Evolutionary conservation across 208 protist species (phyloP).

Genomic region (Leishmania arabica): DNA sequence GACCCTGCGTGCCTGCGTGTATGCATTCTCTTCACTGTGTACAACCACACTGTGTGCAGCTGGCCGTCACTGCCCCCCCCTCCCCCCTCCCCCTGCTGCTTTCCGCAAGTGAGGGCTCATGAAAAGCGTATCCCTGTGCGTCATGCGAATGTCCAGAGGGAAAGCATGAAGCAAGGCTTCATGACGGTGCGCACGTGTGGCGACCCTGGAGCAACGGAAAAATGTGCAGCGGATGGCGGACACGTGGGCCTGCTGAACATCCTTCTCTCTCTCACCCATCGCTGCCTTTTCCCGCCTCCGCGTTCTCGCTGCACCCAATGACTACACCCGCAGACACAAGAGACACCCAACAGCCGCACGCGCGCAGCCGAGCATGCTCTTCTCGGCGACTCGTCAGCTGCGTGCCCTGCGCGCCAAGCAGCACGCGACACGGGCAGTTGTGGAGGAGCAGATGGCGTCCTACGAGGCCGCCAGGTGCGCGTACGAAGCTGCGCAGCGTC

Average conservation of each 20-base stretch:
- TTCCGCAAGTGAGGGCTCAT: not conserved
- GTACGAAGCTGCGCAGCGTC: constrained; percentile 19
- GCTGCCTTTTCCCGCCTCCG: not conserved
- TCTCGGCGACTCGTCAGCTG: constrained; percentile 45
- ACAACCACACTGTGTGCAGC: not conserved
- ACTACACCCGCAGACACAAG: not conserved
- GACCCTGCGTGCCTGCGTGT: not conserved
- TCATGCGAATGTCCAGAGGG: not conserved
- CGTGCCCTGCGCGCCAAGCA: constrained; percentile 27
- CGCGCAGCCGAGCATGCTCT: constrained; percentile 15
- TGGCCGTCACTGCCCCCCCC: not conserved
- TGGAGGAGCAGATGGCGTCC: constrained; percentile 17
- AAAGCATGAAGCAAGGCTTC: not conserved
- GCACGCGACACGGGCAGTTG: constrained; percentile 4
- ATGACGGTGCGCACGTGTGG: not conserved
- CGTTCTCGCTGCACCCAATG: not conserved
- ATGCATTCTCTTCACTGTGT: not conserved
- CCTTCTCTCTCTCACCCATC: not conserved
- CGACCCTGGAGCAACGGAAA: not conserved
- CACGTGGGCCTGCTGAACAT: not conserved
- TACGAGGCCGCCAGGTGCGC: constrained; percentile 12
- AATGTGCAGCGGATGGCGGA: not conserved
- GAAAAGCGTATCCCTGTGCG: not conserved
- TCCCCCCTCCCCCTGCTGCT: not conserved
- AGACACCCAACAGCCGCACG: not conserved